Evolutionary conservation across 2,329 filamentous ascomycete genomes (phyloP), one percentile per base, ranked within the genome.

Genomic region (Tolypocladium endophyticum): DNA sequence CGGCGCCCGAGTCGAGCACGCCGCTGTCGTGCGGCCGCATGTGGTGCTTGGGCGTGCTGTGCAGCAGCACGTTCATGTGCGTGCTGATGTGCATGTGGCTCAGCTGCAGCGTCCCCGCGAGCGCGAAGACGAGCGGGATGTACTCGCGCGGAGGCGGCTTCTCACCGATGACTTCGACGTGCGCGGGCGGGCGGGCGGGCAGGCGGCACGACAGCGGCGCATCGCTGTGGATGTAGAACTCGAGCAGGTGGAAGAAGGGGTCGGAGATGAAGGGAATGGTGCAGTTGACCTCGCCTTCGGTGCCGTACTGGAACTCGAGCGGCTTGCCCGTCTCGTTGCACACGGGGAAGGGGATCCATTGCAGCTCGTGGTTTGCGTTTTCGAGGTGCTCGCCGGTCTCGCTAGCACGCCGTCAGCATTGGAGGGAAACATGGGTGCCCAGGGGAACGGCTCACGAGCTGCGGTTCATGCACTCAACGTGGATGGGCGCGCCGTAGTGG

Each of bases 211-310:
- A 87, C 56, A 97, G 81, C 12, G 94, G 94, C 23, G 92, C 92
- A 75, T 99, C 94, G 77, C 89, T 92, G 81, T 97, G 94, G 73
- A 97, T 87, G 81, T 97, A 97, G 81, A 97, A 97, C 77, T 97
- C 90, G 77, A 93, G 87, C 57, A 93, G 83, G 75, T 94, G 90
- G 80, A 91, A 94, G 80, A 92, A 88, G 47, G 88, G 83, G 71
- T 93, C 90, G 68, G 83, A 81, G 67, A 93, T 81, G 75, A 89
- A 82, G 70, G 87, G 79, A 67, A 94, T 86, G 59, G 90, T 94
- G 79, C 90, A 94, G 77, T 93, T 93, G 66, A 90, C 76, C 71
- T 96, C 92, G 75, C 76, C 77, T 71, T 93, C 90, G 65, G 89
- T 76, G 72, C 92, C 92, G 77, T 96, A 97, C 72, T 85, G 82